These are phyloP conservation scores for Theileria orientalis DNA, from an alignment of 169 alveolate genomes.

Conservation along the genomic window DNA sequence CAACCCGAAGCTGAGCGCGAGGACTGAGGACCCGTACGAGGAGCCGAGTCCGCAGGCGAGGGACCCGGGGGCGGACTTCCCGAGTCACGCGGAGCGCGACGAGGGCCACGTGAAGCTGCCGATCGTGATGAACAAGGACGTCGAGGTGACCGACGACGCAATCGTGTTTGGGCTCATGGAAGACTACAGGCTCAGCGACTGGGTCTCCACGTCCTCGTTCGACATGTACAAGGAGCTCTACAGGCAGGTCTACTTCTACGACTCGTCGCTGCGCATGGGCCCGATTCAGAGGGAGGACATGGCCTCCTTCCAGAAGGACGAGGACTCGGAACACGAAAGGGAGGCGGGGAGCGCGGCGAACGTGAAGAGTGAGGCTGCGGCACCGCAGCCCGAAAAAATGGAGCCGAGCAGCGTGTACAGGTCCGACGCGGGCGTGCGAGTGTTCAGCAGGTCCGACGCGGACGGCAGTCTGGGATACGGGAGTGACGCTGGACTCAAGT, in stretches of 20 bases:
- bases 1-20: not conserved
- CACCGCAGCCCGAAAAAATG: too few species aligned
- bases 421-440: too few species aligned
- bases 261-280: too few species aligned
- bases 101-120: conserved; percentile 17
- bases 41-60: not conserved
- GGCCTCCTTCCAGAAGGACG: too few species aligned
- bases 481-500: too few species aligned
- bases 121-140: conserved; percentile 30
- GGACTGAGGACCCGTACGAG: not conserved
- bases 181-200: conserved; percentile 33
- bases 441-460: too few species aligned
- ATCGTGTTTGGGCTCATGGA: conserved; percentile 45
- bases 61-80: not conserved
- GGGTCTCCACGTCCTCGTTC: conserved; percentile 46
- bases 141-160: conserved; percentile 29
- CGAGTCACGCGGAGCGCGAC: not conserved
- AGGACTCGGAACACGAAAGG: too few species aligned
- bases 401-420: too few species aligned
- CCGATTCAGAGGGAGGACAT: too few species aligned
- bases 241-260: not conserved
- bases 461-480: too few species aligned
- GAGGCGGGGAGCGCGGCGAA: too few species aligned
- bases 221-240: not conserved
- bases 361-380: too few species aligned